phyloP scores from a whole-genome alignment of 1,139 yeast species.

The Sugiyamaella grinbergsii region DNA sequence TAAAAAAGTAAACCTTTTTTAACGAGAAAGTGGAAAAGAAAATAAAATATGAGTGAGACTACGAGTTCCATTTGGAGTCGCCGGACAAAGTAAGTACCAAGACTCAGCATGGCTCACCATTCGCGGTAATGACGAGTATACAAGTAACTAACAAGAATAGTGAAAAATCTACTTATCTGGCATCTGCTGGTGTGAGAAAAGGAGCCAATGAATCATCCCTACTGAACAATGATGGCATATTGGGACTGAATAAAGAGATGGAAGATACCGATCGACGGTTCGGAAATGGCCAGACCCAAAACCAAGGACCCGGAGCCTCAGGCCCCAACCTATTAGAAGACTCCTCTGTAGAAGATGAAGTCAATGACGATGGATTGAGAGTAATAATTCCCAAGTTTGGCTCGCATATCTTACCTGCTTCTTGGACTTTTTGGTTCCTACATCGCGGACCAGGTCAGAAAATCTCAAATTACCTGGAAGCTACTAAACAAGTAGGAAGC shows the following conservation, averaged over 20 bases:
- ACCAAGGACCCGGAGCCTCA: not conserved
- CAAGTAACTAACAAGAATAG: conserved; percentile 19
- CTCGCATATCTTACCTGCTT: conserved; percentile 31
- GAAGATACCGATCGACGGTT: conserved; percentile 3
- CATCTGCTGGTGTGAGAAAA: conserved; percentile 31
- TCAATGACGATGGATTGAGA: conserved; percentile 26
- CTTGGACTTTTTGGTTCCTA: conserved; percentile 44
- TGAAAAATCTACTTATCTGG: conserved; percentile 35
- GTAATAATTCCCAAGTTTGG: conserved; percentile 29
- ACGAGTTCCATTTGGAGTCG: conserved; percentile 35
- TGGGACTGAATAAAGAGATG: conserved; percentile 3
- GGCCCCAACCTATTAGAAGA: not conserved
- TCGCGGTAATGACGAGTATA: not conserved
- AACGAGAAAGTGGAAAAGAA: too few relatives aligned
- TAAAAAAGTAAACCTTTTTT: too few relatives aligned
- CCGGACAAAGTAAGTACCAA: conserved; percentile 30
- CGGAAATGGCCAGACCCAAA: not conserved
- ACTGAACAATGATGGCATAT: not conserved
- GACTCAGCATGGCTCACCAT: too few relatives aligned
- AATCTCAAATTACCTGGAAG: conserved; percentile 41
- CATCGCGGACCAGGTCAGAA: conserved; percentile 44
- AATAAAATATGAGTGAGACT: conserved; percentile 11
- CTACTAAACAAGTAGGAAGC: conserved; percentile 41
- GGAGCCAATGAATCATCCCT: not conserved
- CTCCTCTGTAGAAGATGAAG: conserved; percentile 8